Conservation (phyloP, 345 rosid genomes). For the Pseudoturritis turrita region DNA sequence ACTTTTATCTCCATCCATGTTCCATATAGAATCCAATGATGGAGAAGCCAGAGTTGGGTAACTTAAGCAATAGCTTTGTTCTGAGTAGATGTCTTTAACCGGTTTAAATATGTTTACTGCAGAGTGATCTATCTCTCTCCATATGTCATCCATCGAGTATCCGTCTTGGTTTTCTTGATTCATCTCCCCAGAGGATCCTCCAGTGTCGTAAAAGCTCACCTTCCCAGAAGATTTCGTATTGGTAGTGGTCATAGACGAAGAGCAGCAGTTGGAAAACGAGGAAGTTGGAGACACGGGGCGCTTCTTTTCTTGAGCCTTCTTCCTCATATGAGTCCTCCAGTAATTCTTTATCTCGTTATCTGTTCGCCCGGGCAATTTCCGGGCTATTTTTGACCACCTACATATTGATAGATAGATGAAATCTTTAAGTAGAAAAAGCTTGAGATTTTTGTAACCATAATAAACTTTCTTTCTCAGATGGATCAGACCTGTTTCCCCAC, state of each 20-base stretch:
- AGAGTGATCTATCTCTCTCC: constrained; percentile 74
- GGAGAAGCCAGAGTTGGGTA: constrained; percentile 53
- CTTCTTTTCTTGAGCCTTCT: constrained; percentile 77
- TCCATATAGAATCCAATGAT: constrained; percentile 63
- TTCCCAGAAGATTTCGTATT: constrained; percentile 47
- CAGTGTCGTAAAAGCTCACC: constrained; percentile 76
- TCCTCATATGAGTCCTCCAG: constrained; percentile 92
- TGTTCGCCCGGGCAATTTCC: constrained; percentile 88
- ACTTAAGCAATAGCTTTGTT: constrained; percentile 40
- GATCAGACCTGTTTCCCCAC: constrained; percentile 89
- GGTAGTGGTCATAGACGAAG: constrained; percentile 48
- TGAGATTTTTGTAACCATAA: not conserved
- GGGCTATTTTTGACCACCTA: constrained; percentile 97
- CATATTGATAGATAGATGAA: not conserved
- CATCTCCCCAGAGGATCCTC: constrained; percentile 46
- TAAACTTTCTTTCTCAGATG: not conserved
- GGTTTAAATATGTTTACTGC: constrained; percentile 51
- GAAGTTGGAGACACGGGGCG: constrained; percentile 41
- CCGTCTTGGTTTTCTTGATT: constrained; percentile 41
- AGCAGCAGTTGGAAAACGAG: constrained; percentile 46
- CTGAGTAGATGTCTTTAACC: constrained; percentile 42
- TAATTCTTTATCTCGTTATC: constrained; percentile 97
- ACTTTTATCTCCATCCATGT: constrained; percentile 54
- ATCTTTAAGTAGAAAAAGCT: not conserved
- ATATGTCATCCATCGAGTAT: constrained; percentile 75